Conservation (phyloP, 345 rosid species). For the Populus deltoides region DNA sequence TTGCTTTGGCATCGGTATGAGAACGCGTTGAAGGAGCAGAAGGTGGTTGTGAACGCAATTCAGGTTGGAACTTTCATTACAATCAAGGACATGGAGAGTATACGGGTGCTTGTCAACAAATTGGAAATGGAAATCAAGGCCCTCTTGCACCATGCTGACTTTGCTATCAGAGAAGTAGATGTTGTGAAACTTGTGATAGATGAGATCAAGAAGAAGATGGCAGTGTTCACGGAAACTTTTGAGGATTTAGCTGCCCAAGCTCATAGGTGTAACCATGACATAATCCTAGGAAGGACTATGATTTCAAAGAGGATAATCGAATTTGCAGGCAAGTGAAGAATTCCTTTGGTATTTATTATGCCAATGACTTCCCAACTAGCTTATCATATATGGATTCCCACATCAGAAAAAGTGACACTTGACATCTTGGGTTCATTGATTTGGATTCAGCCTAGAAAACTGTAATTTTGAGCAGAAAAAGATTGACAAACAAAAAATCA, state of each 20-base stretch:
- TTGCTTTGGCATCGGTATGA: constrained; percentile 58
- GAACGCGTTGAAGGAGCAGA: constrained; percentile 53
- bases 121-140: constrained; percentile 57
- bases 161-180: constrained; percentile 52
- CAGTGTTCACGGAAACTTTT: constrained; percentile 47
- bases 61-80: constrained; percentile 46
- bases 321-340: not conserved
- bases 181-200: constrained; percentile 58
- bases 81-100: constrained; percentile 62
- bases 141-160: constrained; percentile 45
- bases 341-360: not conserved
- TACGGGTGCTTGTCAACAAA: constrained; percentile 49
- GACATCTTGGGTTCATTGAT: not conserved
- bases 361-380: not conserved
- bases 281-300: constrained; percentile 69
- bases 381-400: not conserved
- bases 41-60: constrained; percentile 45
- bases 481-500: too few relatives aligned
- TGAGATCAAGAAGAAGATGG: constrained; percentile 76
- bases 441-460: not conserved
- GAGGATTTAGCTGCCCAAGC: constrained; percentile 63
- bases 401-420: not conserved
- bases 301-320: constrained; percentile 34
- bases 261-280: constrained; percentile 59
- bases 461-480: not conserved